Base-by-base conservation (phyloP, 2,329 filamentous ascomycete species). In the Bipolaris zeicola region DNA sequence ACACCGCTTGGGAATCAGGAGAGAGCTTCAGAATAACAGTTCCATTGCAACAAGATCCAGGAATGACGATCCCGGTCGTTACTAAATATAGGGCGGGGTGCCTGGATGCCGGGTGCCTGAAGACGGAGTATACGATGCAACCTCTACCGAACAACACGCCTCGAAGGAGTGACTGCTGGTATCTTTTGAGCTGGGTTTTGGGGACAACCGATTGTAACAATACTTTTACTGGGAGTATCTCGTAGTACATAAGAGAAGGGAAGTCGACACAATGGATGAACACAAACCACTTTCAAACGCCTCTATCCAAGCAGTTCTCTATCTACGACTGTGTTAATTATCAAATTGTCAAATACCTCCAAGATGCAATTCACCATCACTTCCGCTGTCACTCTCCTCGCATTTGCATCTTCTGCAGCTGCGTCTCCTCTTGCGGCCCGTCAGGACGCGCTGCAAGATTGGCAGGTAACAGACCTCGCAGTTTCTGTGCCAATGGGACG, bases 361-460 rank as follows among this genome's bases (percentile, higher is more conserved):
- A 59, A 16, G 2, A 64, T 67, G 62, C 51, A 56, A 0, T 64
- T 68, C 50, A 50, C 58, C 7, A 33, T 52, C 8, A 47, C 57
- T 11, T 22, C 48, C 10, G 28, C 62, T 47, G 26, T 57, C 14
- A 52, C 58, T 43, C 22, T 60, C 7, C 18, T 67, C n/a, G 57
- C 59, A 18, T 39, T 65, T 18, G 47, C 54, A 11, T 59, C 37
- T 16, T 53, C 55, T 3, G 22, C 38, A 11, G 28, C 52, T 5
- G 59, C 64, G 8, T 28, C 57, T 4, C 60, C 67, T 2, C 20
- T 65, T 18, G 43, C 55, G n/a, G 38, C 50, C 5, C 62, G 63
- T 34, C 55, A 65, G 37, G 31, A 39, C 16, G 26, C 51, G 11
- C 60, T 71, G 2, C 34, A 64, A n/a, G 59, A 64, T 28, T 73